phyloP scores from a whole-genome alignment of 257 asterid species.

The Agastache rugosa region DNA sequence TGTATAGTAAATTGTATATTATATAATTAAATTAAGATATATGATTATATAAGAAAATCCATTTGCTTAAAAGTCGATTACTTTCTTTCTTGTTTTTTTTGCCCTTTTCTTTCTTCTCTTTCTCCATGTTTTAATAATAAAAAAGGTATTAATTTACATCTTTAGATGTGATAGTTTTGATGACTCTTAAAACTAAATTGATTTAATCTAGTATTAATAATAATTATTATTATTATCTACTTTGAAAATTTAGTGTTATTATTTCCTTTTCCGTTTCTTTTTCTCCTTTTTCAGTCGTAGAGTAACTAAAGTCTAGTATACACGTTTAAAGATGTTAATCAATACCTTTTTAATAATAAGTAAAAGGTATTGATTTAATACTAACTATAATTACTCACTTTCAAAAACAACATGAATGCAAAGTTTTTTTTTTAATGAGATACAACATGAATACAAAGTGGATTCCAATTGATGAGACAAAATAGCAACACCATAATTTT shows the following conservation, averaged over 20 bases:
- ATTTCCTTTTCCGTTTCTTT: background rate
- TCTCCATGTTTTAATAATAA: too few relatives aligned
- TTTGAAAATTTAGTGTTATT: background rate
- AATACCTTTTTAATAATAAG: too few relatives aligned
- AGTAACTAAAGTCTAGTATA: background rate
- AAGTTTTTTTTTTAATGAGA: background rate
- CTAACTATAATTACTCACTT: background rate
- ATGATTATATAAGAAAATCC: too few relatives aligned
- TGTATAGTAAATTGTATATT: too few relatives aligned
- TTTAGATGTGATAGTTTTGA: background rate
- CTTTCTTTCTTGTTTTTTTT: too few relatives aligned
- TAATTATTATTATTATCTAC: background rate
- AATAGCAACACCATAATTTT: background rate
- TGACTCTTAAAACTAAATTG: background rate
- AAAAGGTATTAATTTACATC: too few relatives aligned
- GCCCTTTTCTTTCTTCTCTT: too few relatives aligned
- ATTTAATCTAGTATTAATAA: background rate
- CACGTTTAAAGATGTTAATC: background rate
- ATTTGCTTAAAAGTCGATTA: too few relatives aligned
- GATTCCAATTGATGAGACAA: background rate
- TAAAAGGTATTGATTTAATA: slow-evolving; percentile 1
- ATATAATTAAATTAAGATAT: too few relatives aligned
- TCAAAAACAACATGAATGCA: background rate
- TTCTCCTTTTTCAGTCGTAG: background rate
- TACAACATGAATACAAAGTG: background rate